Evolutionary conservation across 441 rosid genomes (phyloP).

Genomic region (Metrosideros polymorpha): DNA sequence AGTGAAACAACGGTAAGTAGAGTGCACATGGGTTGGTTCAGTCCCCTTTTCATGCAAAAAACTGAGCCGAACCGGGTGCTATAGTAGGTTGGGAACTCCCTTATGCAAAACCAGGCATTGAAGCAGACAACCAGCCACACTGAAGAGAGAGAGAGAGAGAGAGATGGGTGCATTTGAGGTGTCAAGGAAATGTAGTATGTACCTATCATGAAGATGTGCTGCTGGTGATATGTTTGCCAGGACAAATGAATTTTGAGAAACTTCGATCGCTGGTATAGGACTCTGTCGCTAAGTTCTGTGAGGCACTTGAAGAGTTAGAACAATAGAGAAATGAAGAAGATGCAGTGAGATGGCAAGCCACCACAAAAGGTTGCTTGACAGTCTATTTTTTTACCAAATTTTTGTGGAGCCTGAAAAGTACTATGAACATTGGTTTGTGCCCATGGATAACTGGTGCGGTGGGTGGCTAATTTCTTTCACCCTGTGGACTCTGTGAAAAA

Average conservation of each 20-base stretch:
- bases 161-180: background rate
- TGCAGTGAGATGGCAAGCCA: background rate
- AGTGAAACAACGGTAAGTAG: background rate
- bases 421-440: background rate
- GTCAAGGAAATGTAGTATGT: background rate
- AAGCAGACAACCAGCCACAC: too few relatives aligned
- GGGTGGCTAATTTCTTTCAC: background rate
- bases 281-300: too few relatives aligned
- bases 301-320: background rate
- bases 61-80: fast-evolving
- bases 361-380: background rate
- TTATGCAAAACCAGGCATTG: too few relatives aligned
- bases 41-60: background rate
- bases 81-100: too few relatives aligned
- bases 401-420: background rate
- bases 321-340: too few relatives aligned
- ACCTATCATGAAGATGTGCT: background rate
- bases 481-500: background rate
- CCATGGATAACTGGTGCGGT: too few relatives aligned
- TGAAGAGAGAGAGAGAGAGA: background rate
- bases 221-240: background rate
- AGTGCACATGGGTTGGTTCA: background rate
- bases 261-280: too few relatives aligned
- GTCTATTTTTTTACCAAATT: too few relatives aligned
- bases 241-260: background rate